Evolutionary conservation across 2,329 filamentous ascomycete genomes (phyloP), one percentile per base, ranked within the genome.

Genomic region (Microsporum audouinii): DNA sequence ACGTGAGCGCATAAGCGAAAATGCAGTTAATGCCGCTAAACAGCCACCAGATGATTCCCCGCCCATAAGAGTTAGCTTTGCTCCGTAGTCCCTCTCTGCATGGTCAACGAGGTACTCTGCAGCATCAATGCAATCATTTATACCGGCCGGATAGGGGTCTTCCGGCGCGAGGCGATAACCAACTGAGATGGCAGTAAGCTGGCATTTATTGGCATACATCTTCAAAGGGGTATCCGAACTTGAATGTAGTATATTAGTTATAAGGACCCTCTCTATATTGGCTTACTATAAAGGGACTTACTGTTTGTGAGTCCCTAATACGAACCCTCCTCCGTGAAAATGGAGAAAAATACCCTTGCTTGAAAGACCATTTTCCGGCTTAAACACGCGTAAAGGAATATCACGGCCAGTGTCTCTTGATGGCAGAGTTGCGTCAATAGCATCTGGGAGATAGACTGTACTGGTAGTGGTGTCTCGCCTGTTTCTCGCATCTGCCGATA

Each of bases 91-190:
- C 5, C 64, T 64, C 62, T 76, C 68, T 0, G 76, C 75, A 62
- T 81, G 73, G 59, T 80, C 76, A 31, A 81, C 69, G 1, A 85
- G 72, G 69, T 79, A 81, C 62, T 81, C 78, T 0, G 76, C 82
- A 2, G 76, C 80, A 66, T 85, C 82, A 65, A 79, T 77, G 70
- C 81, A 83, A 68, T 85, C 83, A 60, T 85, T 73, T 4, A 77
- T 76, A 0, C 75, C 79, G 0, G 75, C 76, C 0, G 84, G 83
- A 67, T 78, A 84, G 0, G 82, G 80, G 65, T 84, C 62, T 67
- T 85, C 82, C 0, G 84, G 84, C 0, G 82, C 82, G 17, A 83
- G 76, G 33, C 83, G 76, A 68, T 86, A 86, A 0, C 82, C 83
- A 5, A 84, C 76, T 0, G 78, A 82, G 10, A 85, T 69, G n/a